These are phyloP conservation scores for Pseudocercospora ulei DNA, from an alignment of 2,329 filamentous ascomycete genomes.

Conservation along the genomic window DNA sequence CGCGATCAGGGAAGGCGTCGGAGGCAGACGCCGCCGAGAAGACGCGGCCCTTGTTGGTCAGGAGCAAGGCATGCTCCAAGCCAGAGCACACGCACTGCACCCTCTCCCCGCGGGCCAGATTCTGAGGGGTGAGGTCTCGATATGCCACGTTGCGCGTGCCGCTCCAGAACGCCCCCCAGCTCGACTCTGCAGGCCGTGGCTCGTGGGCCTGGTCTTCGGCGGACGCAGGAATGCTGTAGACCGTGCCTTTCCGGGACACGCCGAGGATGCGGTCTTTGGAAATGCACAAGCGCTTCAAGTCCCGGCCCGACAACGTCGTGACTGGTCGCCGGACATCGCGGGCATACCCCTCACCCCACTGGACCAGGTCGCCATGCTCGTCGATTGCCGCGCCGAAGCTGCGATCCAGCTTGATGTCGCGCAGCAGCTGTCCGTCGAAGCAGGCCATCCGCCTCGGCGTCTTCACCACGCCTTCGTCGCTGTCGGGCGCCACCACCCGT, in stretches of 20 bases:
- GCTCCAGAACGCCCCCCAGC: constrained; percentile 68
- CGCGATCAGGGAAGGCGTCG: constrained; percentile 65
- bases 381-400: constrained; percentile 77
- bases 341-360: constrained; percentile 79
- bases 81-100: constrained; percentile 67
- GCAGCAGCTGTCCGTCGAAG: constrained; percentile 73
- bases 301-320: constrained; percentile 68
- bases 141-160: constrained; percentile 55
- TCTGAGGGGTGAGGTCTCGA: constrained; percentile 57
- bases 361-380: constrained; percentile 77
- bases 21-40: constrained; percentile 80
- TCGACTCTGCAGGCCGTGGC: constrained; percentile 53
- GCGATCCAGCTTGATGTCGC: constrained; percentile 76
- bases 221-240: constrained; percentile 77
- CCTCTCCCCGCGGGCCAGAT: constrained; percentile 59
- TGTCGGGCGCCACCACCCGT: constrained; percentile 74
- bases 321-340: constrained; percentile 54
- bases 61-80: constrained; percentile 72
- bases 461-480: constrained; percentile 66
- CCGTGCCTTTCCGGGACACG: constrained; percentile 60
- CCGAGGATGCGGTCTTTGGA: constrained; percentile 77
- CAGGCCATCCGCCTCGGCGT: constrained; percentile 65
- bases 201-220: constrained; percentile 59
- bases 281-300: constrained; percentile 64
- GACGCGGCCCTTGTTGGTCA: constrained; percentile 74